These are phyloP conservation scores for Saitozyma sp. DNA, from an alignment of 768 basidiomycete genomes.

Conservation along the genomic window DNA sequence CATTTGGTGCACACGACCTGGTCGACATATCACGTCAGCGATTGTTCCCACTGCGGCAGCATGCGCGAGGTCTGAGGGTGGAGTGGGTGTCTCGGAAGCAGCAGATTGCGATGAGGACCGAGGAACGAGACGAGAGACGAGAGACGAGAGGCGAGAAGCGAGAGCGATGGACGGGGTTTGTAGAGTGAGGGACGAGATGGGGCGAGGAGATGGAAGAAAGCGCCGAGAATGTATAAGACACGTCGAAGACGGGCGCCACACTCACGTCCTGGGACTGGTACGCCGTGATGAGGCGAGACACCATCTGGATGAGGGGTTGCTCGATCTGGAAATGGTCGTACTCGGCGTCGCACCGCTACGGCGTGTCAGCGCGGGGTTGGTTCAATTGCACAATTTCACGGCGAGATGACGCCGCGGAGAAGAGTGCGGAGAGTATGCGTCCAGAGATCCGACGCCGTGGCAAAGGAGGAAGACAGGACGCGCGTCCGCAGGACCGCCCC, in stretches of 20 bases:
- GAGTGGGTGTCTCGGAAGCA: neutral
- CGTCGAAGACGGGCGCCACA: neutral
- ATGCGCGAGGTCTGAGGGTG: too few species aligned
- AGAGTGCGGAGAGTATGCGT: neutral
- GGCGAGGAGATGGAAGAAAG: neutral
- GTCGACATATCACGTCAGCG: neutral
- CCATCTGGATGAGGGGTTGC: constrained; percentile 74
- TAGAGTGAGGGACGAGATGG: neutral
- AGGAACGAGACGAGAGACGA: neutral
- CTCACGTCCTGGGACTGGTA: constrained; percentile 79
- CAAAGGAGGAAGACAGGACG: neutral
- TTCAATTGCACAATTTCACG: too few species aligned
- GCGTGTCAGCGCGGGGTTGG: constrained; percentile 60
- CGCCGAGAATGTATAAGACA: too few species aligned
- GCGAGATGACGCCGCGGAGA: constrained; percentile 9
- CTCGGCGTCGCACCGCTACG: constrained; percentile 72
- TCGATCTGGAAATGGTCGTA: constrained; percentile 89
- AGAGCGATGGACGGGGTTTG: neutral
- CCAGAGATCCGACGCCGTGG: neutral
- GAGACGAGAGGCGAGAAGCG: neutral
- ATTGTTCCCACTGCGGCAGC: too few species aligned
- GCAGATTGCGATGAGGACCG: too few species aligned
- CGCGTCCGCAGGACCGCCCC: too few species aligned
- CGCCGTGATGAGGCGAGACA: constrained; percentile 67
- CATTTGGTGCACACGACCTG: constrained; percentile 78